Evolutionary conservation across 306 rosid species (phyloP).

Genomic region (Cicer cuneatum): DNA sequence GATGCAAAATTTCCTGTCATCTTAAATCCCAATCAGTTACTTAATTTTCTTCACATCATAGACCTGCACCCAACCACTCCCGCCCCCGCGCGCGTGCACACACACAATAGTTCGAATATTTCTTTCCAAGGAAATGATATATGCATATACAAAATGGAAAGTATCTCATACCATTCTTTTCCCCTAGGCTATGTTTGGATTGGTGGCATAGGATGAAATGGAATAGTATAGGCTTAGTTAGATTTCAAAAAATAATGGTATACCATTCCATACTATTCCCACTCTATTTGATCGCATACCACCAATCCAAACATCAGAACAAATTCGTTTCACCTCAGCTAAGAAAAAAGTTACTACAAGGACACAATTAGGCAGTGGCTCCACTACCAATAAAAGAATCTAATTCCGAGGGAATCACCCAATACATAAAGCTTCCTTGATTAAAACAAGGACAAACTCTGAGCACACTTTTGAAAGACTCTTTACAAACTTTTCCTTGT

Average conservation of each 20-base stretch:
- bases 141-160: background rate
- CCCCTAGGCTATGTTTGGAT: background rate
- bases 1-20: background rate
- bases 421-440: constrained; percentile 31
- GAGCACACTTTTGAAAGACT: constrained; percentile 44
- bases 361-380: constrained; percentile 27
- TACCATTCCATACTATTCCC: too few relatives aligned
- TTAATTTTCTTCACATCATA: background rate
- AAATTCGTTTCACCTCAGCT: constrained; percentile 33
- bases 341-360: constrained; percentile 22
- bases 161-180: background rate
- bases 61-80: too few relatives aligned
- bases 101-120: background rate
- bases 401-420: constrained; percentile 39
- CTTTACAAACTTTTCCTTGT: constrained; percentile 36
- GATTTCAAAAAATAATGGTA: too few relatives aligned
- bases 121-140: background rate
- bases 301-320: too few relatives aligned
- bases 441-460: constrained; percentile 36
- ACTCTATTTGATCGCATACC: too few relatives aligned
- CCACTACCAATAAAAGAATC: constrained; percentile 48
- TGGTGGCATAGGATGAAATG: too few relatives aligned
- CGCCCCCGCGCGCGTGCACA: background rate
- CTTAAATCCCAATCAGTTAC: constrained; percentile 12
- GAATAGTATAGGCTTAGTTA: too few relatives aligned